Percentiles rank a stretch among this genome's conserved stretches.
Evolutionary conservation across 441 rosid species (phyloP).

Genomic region (Populus trichocarpa): DNA sequence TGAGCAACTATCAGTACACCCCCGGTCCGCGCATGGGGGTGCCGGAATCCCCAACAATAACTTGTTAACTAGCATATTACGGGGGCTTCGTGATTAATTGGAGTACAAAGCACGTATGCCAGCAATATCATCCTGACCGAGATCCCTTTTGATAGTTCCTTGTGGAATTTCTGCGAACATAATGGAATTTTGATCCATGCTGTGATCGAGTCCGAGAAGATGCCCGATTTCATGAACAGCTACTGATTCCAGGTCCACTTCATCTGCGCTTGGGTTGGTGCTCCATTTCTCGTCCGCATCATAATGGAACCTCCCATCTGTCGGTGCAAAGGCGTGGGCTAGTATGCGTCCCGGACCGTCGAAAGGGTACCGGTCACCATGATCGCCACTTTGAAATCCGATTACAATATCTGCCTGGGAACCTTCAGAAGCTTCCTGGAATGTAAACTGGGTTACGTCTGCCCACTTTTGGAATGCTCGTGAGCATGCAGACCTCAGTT

Average conservation of each 20-base stretch:
- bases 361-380: conserved; percentile 10
- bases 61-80: too few species aligned
- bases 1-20: too few species aligned
- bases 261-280: background rate
- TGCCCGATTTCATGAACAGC: conserved; percentile 21
- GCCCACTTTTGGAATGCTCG: too few species aligned
- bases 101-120: conserved; percentile 10
- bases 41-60: too few species aligned
- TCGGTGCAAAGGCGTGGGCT: conserved; percentile 20
- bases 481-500: too few species aligned
- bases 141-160: background rate
- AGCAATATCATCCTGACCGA: conserved; percentile 10
- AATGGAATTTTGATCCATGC: conserved; percentile 2
- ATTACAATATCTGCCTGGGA: too few species aligned
- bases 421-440: too few species aligned
- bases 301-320: conserved; percentile 12
- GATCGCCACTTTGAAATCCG: background rate
- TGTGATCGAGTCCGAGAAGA: conserved; percentile 16
- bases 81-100: too few species aligned
- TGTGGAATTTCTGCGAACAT: background rate
- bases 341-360: conserved; percentile 9
- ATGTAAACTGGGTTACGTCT: too few species aligned
- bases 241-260: conserved; percentile 10
- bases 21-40: too few species aligned
- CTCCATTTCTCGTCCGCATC: conserved; percentile 14